These are phyloP conservation scores for Pythium chondricola DNA, from an alignment of 352 stramenopile genomes.

Conservation along the genomic window DNA sequence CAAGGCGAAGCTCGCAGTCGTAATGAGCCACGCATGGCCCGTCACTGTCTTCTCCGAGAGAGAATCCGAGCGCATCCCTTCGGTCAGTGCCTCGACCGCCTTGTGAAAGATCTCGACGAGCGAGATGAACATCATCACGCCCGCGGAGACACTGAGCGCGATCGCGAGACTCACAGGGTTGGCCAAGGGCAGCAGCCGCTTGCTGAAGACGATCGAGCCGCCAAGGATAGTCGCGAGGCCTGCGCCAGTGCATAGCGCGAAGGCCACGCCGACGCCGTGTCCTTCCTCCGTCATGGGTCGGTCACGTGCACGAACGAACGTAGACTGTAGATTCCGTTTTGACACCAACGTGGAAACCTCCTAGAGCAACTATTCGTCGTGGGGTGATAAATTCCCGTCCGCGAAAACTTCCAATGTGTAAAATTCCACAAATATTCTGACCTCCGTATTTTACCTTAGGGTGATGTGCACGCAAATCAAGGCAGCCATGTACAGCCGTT, in stretches of 20 bases:
- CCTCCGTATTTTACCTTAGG: too few species aligned
- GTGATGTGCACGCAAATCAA: too few species aligned
- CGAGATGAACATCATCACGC: slow-evolving; percentile 79
- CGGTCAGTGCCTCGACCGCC: slow-evolving; percentile 25
- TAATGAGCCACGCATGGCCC: slow-evolving; percentile 63
- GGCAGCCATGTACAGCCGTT: too few species aligned
- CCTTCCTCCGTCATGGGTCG: too few species aligned
- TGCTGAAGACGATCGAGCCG: slow-evolving; percentile 41
- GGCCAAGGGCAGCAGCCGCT: slow-evolving; percentile 30
- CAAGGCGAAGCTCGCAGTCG: slow-evolving; percentile 82
- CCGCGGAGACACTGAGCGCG: slow-evolving; percentile 65
- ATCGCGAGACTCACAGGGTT: slow-evolving; percentile 66
- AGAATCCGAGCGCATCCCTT: slow-evolving; percentile 28
- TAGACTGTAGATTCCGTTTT: too few species aligned
- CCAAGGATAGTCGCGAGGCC: slow-evolving; percentile 40
- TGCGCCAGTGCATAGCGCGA: slow-evolving; percentile 32
- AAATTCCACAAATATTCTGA: too few species aligned
- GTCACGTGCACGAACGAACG: too few species aligned
- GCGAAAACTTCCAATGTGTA: too few species aligned
- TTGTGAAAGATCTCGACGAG: slow-evolving; percentile 57
- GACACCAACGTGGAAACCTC: too few species aligned
- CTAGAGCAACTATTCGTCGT: too few species aligned
- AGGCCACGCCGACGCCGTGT: slow-evolving; percentile 20
- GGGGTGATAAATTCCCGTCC: too few species aligned
- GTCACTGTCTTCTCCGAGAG: slow-evolving; percentile 25